These are phyloP conservation scores for Glomus cerebriforme DNA, from an alignment of 192 early-diverging fungal species.

Conservation along the genomic window DNA sequence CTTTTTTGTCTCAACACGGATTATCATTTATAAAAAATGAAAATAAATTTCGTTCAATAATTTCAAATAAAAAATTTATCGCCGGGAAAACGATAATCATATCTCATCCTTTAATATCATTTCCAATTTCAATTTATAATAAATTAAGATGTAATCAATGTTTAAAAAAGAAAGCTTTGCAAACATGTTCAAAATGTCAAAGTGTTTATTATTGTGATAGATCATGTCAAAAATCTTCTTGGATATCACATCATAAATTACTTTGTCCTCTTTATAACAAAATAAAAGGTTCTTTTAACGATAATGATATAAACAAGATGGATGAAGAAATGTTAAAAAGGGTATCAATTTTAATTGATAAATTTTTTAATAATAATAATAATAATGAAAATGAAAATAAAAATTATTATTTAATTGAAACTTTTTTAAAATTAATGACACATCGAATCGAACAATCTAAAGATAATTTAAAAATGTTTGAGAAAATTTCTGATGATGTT, in stretches of 20 bases:
- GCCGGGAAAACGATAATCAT: conserved; percentile 7
- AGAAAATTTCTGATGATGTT: not conserved
- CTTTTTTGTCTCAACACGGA: not conserved
- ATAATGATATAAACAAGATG: not conserved
- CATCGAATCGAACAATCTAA: not conserved
- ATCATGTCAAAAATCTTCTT: conserved; percentile 14
- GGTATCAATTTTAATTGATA: conserved; percentile 1
- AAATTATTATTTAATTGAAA: conserved; percentile 3
- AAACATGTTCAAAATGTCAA: conserved; percentile 23
- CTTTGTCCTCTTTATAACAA: conserved; percentile 14
- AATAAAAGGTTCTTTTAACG: no score
- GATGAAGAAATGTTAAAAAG: conserved; percentile 29
- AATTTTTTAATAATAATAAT: not conserved
- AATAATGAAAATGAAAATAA: conserved; percentile 9
- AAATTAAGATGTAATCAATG: conserved; percentile 19
- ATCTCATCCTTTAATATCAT: not conserved
- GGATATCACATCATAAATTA: conserved; percentile 20
- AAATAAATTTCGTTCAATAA: not conserved
- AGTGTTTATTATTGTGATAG: conserved; percentile 5
- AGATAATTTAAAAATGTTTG: not conserved
- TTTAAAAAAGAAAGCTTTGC: not conserved
- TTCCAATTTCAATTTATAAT: not conserved
- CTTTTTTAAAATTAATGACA: not conserved
- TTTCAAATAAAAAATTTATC: not conserved
- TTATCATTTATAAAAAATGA: not conserved